Base-by-base conservation (phyloP, 352 stramenopile species). In the Elongisporangium prolatum region DNA sequence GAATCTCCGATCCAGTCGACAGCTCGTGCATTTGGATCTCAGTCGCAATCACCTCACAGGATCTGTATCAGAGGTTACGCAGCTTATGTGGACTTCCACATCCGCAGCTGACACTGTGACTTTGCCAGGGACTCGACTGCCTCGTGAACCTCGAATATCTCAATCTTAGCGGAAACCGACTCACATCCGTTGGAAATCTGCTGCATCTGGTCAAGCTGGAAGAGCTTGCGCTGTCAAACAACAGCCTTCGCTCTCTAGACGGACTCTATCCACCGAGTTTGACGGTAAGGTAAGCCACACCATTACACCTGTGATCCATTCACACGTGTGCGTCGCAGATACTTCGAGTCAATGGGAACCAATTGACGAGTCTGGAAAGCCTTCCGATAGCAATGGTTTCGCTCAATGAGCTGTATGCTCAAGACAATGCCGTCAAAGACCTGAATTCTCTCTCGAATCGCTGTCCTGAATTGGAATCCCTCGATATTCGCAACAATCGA, bases 401-500 rank as follows among this genome's bases (percentile, higher is more conserved):
- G 21, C 63, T 91, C 0, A 88, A 77, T 52, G 82, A 91, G 54
- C 60, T 91, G n/a, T 89, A 91, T 38, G 50, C 81, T 3, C 73
- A 89, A 16, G 64, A 84, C 60, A 89, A 90, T 48, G 13, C 44
- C 10, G 64, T 90, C 37, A 48, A 48, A 8, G 66, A 86, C 48
- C 25, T 87, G 7, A 60, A 63, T 0, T 17, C 51, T 4, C 50
- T 81, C 11, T 60, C 71, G 3, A 63, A 56, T 4, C 68, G 63
- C 14, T 89, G 67, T n/a, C 62, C 74, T 22, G 61, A 73, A 28
- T 67, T 92, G 1, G 83, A 92, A 60, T 88, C 80, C n/a, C 50
- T 92, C n/a, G 81, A 92, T 60, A 22, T 90, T 0, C 69, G 80
- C 28, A 86, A 80, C 64, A 92, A 91, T 50, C 61, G 64, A 3